Base-by-base conservation (phyloP, 306 rosid species). In the Ziziphus jujuba region DNA sequence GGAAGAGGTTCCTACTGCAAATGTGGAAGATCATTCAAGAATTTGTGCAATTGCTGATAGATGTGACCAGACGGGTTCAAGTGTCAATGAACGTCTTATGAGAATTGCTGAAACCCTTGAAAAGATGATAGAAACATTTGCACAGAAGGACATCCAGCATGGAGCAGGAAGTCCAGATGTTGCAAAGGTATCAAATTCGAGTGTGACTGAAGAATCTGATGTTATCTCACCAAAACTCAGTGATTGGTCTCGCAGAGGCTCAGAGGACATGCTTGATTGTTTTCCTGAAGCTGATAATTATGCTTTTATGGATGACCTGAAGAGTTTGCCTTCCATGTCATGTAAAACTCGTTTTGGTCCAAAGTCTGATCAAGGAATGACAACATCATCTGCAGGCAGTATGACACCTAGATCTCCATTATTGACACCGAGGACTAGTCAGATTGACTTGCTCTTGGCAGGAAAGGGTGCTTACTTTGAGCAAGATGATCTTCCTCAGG, bases 261-360 rank as follows among this genome's bases (percentile, higher is more conserved):
- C 99, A 52, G 99, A 88, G 76, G 99, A 93, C 73, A 93, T 90
- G 99, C 83, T 90, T 38, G 99, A 93, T 75, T 93, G 97, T 78
- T 90, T 88, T 68, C 97, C 92, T 67, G 99, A 90, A 80, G 78
- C 87, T 13, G 99, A 93, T 59, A 90, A 85, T 81, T 83, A 89
- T 56, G 74, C 59, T 73, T 85, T 83, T 63, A 87, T 93, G 96
- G 99, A 93, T 69, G 99, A 90, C 66, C 78, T 93, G 67, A 93
- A 93, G 83, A 95, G 96, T 52, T 81, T 93, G 66, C 96, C 99
- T 67, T 85, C 82, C 49, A 93, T 93, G 83, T 88, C 96, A 58
- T 93, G 97, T 72, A 90, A 82, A 88, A 90, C 95, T 81, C 99
- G 97, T 61, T 93, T 93, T 82, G 99, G 97, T 71, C 99, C 96